Base-by-base conservation (phyloP, 371 early-diverging fungal genomes). In the Lichtheimia hyalospora region DNA sequence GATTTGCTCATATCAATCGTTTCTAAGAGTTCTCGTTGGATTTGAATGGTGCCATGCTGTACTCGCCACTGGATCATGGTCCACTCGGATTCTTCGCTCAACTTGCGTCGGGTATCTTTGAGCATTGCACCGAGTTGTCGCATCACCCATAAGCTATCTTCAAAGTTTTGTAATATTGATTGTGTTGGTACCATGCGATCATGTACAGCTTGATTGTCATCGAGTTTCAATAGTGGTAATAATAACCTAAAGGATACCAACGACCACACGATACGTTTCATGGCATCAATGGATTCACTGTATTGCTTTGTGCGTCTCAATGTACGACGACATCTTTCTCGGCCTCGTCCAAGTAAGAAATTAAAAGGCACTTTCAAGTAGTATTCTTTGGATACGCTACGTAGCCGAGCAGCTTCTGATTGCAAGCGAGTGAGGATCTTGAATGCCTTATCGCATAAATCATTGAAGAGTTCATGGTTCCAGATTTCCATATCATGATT, bases 191-290 rank as follows among this genome's bases (percentile, higher is more conserved):
- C 48, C 5, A 46, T 52, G 6, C 57, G 60, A 34, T 65, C 39
- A 23, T 57, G 48, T 28, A 12, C 42, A n/a, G 40, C 10, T n/a
- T 24, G 12, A 16, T 44, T 49, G 14, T 18, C 2, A 28, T 58
- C 54, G 7, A 24, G 18, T n/a, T 57, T 57, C 7, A 75, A 52
- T 14, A 73, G 49, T 1, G 77, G 77, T 3, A 67, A 18, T 2
- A 76, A 21, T 16, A 76, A 40, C 10, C 74, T 56, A 48, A 71
- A 76, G 1, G 77, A 73, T 10, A 71, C 69, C 43, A 73, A 28
- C 0, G 74, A 66, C 73, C 74, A 73, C 0, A 73, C 65, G 2
- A 76, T 65, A 0, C 67, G 59, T 16, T 71, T 73, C 65, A 73
- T 71, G 2, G 69, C 77, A 34, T 69, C 69, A 43, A 76, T 73